Evolutionary conservation across 2,329 filamentous ascomycete genomes (phyloP).

Genomic region (Diaporthe aspalathi): DNA sequence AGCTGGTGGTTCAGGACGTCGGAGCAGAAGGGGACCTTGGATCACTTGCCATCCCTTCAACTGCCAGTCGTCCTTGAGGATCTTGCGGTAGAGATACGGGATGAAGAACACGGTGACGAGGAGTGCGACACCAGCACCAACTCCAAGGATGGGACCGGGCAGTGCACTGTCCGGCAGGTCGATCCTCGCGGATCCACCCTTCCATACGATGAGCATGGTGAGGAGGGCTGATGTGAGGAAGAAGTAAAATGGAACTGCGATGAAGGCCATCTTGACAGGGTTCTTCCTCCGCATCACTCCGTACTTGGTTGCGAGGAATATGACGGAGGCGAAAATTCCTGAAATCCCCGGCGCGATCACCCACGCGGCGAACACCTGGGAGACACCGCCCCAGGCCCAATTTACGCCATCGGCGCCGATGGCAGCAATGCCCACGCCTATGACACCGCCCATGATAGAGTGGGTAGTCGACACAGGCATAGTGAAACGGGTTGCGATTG

Average conservation of each 20-base stretch:
- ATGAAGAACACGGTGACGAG: slow-evolving; percentile 66
- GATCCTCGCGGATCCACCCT: slow-evolving; percentile 59
- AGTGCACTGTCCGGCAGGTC: slow-evolving; percentile 61
- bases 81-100: slow-evolving; percentile 68
- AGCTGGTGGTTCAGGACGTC: slow-evolving; percentile 55
- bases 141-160: slow-evolving; percentile 65
- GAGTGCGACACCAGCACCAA: slow-evolving; percentile 61
- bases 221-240: slow-evolving; percentile 65
- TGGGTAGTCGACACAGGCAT: slow-evolving; percentile 72
- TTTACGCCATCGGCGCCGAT: slow-evolving; percentile 63
- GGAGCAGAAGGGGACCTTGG: slow-evolving; percentile 64
- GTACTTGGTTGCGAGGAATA: slow-evolving; percentile 69
- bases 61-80: slow-evolving; percentile 71
- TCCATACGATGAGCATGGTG: slow-evolving; percentile 71
- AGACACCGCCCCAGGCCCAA: slow-evolving; percentile 67
- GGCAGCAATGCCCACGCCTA: slow-evolving; percentile 69
- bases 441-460: slow-evolving; percentile 68
- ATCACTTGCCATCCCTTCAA: slow-evolving; percentile 66
- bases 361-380: slow-evolving; percentile 71
- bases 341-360: slow-evolving; percentile 69
- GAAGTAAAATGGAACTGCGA: slow-evolving; percentile 67
- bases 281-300: slow-evolving; percentile 64
- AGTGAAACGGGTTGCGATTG: slow-evolving; percentile 64
- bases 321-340: slow-evolving; percentile 62
- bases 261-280: slow-evolving; percentile 64